Evolutionary conservation across 805 yeast species (phyloP).

Genomic region (Metschnikowia koreensis): DNA sequence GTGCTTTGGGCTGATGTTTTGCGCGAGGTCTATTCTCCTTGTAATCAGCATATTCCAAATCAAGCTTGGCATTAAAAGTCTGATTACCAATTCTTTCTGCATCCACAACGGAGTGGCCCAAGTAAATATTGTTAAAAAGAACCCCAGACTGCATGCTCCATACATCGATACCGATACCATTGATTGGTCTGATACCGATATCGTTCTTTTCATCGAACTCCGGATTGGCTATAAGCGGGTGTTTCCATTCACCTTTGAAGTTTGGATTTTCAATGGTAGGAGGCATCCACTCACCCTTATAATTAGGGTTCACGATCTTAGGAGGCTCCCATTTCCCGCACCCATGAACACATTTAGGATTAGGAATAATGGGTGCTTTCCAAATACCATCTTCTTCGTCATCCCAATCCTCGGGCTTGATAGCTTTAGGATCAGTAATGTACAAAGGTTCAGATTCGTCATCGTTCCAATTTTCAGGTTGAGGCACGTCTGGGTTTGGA

Average conservation of each 20-base stretch:
- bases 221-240: conserved; percentile 67
- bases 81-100: conserved; percentile 81
- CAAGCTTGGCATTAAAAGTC: conserved; percentile 59
- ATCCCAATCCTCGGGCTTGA: conserved; percentile 78
- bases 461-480: conserved; percentile 76
- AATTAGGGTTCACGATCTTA: conserved; percentile 61
- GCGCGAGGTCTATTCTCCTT: conserved; percentile 43
- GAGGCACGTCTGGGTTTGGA: conserved; percentile 61
- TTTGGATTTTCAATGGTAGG: conserved; percentile 71
- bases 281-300: conserved; percentile 75
- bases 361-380: conserved; percentile 65
- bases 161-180: conserved; percentile 82
- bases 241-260: conserved; percentile 77
- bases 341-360: conserved; percentile 74
- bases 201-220: conserved; percentile 61
- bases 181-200: conserved; percentile 51
- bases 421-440: conserved; percentile 67
- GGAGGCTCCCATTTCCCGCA: conserved; percentile 85
- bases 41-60: conserved; percentile 47
- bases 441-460: conserved; percentile 52
- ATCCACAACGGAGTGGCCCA: conserved; percentile 80
- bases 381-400: conserved; percentile 89
- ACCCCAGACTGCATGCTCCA: conserved; percentile 83
- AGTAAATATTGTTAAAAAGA: conserved; percentile 76
- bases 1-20: conserved; percentile 40